phyloP scores from a whole-genome alignment of 768 basidiomycete genomes.

The Naematelia encephala region DNA sequence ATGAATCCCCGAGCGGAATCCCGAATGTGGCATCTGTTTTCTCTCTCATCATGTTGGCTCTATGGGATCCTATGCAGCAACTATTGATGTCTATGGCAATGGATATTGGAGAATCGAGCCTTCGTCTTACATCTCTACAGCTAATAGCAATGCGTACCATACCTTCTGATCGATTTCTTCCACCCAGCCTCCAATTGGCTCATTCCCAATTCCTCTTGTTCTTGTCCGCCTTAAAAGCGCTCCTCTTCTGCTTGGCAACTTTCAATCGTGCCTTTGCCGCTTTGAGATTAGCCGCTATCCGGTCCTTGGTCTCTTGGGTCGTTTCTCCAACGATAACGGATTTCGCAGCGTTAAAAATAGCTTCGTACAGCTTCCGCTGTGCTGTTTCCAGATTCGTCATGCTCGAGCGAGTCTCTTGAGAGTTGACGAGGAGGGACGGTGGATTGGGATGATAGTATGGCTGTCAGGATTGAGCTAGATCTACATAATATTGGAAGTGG shows the following conservation, averaged over 20 bases:
- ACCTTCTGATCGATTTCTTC: constrained; percentile 6
- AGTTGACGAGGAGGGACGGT: constrained; percentile 35
- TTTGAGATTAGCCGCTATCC: constrained; percentile 21
- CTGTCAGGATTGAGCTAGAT: constrained; percentile 17
- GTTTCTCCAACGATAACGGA: constrained; percentile 36
- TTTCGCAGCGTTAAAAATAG: constrained; percentile 22
- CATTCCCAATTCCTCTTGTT: neutral
- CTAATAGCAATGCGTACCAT: neutral
- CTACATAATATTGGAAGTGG: neutral
- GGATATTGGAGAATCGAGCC: no score
- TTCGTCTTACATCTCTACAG: neutral
- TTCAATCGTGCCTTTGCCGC: constrained; percentile 32
- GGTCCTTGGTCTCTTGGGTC: constrained; percentile 29
- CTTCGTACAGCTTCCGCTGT: constrained; percentile 27
- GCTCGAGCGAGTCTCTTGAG: constrained; percentile 36
- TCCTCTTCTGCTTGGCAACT: constrained; percentile 27
- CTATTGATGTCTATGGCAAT: no score
- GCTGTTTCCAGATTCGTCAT: constrained; percentile 30
- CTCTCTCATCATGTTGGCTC: no score
- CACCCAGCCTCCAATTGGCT: constrained; percentile 22
- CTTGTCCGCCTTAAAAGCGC: neutral
- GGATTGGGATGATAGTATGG: constrained; percentile 38
- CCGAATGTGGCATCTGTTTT: neutral
- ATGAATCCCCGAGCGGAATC: constrained; percentile 1
- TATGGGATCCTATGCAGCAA: no score